Evolutionary conservation across 1,284 basidiomycete species (phyloP).

Genomic region (Volvariella volvacea): DNA sequence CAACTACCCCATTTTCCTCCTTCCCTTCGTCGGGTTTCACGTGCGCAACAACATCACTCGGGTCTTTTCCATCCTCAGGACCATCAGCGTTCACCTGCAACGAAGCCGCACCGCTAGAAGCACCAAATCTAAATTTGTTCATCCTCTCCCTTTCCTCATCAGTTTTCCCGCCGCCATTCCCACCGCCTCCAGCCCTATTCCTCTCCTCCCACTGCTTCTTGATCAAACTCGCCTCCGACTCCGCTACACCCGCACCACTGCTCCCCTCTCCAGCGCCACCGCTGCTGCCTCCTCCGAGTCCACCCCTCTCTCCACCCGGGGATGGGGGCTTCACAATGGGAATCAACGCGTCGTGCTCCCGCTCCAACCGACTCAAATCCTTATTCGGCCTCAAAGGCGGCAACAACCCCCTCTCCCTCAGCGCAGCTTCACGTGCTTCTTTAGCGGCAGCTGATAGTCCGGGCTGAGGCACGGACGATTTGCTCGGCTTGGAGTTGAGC

Average conservation of each 20-base stretch:
- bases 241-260: constrained; percentile 7
- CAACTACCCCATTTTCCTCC: too few relatives aligned
- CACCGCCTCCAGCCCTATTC: constrained; percentile 18
- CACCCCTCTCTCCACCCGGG: too few relatives aligned
- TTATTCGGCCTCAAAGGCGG: constrained; percentile 33
- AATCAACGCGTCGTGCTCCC: constrained; percentile 33
- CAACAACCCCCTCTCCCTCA: constrained; percentile 46
- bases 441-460: constrained; percentile 19
- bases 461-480: constrained; percentile 4
- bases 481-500: too few relatives aligned
- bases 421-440: constrained; percentile 41
- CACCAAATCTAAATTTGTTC: constrained; percentile 26
- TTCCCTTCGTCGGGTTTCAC: too few relatives aligned
- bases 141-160: constrained; percentile 16
- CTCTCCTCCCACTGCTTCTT: constrained; percentile 42
- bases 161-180: constrained; percentile 6
- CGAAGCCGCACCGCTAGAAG: too few relatives aligned
- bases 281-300: too few relatives aligned
- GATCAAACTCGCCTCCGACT: constrained; percentile 39
- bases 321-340: constrained; percentile 20
- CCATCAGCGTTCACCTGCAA: too few relatives aligned
- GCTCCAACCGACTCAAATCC: constrained; percentile 43
- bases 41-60: too few relatives aligned
- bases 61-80: too few relatives aligned
- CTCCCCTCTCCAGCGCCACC: neutral